phyloP scores from a whole-genome alignment of 495 filamentous ascomycete genomes.

The Daldinia decipiens region DNA sequence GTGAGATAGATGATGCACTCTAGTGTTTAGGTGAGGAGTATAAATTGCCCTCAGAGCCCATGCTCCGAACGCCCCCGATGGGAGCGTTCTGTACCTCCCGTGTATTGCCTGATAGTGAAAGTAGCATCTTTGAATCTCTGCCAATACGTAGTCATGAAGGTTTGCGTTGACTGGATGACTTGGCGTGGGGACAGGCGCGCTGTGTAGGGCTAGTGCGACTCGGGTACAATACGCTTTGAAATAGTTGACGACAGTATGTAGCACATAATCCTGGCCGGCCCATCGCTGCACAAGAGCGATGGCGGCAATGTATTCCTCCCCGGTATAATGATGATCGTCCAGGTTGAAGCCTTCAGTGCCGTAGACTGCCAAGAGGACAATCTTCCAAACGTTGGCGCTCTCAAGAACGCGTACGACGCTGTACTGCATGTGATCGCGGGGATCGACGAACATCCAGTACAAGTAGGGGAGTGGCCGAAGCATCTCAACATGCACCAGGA shows the following conservation, averaged over 20 bases:
- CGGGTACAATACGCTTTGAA: neutral
- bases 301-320: neutral
- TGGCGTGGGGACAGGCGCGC: neutral
- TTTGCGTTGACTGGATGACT: too few relatives aligned
- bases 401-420: neutral
- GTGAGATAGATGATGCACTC: neutral
- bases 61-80: neutral
- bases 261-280: neutral
- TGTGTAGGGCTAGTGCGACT: neutral
- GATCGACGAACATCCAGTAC: slow-evolving; percentile 4
- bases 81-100: neutral
- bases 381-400: neutral
- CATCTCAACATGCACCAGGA: slow-evolving; percentile 8
- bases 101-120: neutral
- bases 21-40: neutral
- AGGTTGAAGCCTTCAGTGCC: neutral
- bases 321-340: neutral
- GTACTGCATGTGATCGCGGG: neutral
- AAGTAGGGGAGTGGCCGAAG: neutral
- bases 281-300: neutral
- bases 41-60: neutral
- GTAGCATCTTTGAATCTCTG: neutral
- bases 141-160: neutral
- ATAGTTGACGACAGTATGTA: neutral
- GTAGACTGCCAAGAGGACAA: neutral